Base-by-base conservation (phyloP, 2,329 filamentous ascomycete genomes). In the Aureobasidium sp. region DNA sequence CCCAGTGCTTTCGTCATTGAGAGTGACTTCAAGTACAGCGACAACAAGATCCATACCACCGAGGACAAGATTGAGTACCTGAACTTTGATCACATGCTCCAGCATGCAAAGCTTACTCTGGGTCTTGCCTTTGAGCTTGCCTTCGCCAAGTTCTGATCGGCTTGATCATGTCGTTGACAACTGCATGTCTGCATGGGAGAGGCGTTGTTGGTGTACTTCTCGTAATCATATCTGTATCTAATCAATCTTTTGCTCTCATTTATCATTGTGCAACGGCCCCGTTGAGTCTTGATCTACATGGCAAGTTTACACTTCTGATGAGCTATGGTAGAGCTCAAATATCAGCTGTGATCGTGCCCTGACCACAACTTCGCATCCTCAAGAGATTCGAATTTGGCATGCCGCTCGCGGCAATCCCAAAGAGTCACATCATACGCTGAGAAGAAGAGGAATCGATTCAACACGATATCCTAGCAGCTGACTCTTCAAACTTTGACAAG, bases 11-110 rank as follows among this genome's bases (percentile, higher is more conserved):
- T 91, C 68, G 88, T 90, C 29, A 90, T 90, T 64, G 88, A 91
- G 76, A 86, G 84, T 25, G 82, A 83, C 45, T 90, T 90, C 71
- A 82, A 85, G 71, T 78, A 79, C 66, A 76, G 73, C 45, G 83
- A 90, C 69, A 80, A 83, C 67, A 82, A 88, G 67, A 90, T 91
- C 61, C 87, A 90, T 70, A 83, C 82, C 25, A 85, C 85, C 0
- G 84, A 88, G 41, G 88, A 91, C 71, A 80, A 80, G 68, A 85
- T 91, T 65, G 84, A 90, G 70, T 86, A 85, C 66, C 76, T 91
- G 41, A 88, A 85, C 67, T 96, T 95, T 72, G 85, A 92, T 72
- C 91, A 96, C 74, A 96, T 96, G 91, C 80, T 94, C 37, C 87
- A 96, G 77, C 91, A 96, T 75, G 90, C 90, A 27, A 87, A 85